A percentile compares a stretch with the other conserved stretches of the same genome.
Conservation (phyloP, 352 stramenopile species). For the Chloridella minuta region DNA sequence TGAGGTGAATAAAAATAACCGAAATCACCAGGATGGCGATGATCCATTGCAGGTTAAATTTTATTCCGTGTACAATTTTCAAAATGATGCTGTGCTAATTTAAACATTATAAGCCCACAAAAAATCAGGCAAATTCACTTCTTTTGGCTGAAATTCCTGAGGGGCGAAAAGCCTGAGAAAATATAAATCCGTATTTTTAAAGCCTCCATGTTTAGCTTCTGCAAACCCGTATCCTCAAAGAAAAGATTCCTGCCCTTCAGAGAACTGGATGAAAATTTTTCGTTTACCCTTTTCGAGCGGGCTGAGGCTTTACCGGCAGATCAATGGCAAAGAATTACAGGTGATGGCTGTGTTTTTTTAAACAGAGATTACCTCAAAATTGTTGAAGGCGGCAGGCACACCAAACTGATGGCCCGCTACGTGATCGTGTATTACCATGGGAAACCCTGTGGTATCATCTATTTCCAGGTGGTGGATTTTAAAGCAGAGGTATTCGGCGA, state of each 20-base stretch:
- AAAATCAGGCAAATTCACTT: too few species aligned
- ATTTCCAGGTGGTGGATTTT: neutral
- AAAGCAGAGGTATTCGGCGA: neutral
- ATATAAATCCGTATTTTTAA: too few species aligned
- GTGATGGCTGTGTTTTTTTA: neutral
- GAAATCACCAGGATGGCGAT: too few species aligned
- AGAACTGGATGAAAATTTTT: neutral
- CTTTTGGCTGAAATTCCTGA: too few species aligned
- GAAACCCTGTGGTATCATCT: neutral
- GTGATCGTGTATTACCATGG: neutral
- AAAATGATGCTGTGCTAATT: too few species aligned
- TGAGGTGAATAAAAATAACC: too few species aligned
- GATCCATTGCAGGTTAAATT: too few species aligned
- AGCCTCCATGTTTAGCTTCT: slow-evolving; percentile 2
- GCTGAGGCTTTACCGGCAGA: neutral
- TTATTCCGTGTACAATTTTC: too few species aligned
- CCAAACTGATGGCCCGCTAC: neutral
- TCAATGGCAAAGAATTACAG: neutral
- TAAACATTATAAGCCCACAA: too few species aligned
- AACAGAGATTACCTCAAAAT: neutral
- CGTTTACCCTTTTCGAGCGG: neutral
- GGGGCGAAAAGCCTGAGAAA: too few species aligned
- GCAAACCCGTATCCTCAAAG: neutral
- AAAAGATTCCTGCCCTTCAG: neutral
- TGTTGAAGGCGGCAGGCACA: neutral